Evolutionary conservation across 2,329 filamentous ascomycete species (phyloP).

Genomic region (Westerdykella sp.): DNA sequence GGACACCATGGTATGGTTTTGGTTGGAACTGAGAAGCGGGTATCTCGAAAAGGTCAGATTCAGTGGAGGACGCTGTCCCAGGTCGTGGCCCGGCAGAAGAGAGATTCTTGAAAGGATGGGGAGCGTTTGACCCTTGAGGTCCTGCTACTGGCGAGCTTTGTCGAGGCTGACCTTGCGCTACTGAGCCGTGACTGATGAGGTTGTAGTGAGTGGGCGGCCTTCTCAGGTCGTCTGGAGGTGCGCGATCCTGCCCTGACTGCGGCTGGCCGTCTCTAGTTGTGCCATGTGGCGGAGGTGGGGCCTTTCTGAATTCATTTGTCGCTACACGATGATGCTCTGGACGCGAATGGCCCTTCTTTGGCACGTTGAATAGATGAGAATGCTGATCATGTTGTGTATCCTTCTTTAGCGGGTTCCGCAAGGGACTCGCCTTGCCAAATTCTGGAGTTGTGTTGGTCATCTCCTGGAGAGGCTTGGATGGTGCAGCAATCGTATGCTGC

Average conservation of each 20-base stretch:
- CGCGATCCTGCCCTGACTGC: slow-evolving; percentile 10
- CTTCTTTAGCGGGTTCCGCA: slow-evolving; percentile 45
- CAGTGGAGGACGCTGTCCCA: slow-evolving; percentile 23
- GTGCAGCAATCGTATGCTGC: slow-evolving; percentile 19
- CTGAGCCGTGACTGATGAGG: slow-evolving; percentile 1
- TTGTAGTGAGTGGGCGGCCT: neutral
- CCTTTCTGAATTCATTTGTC: neutral
- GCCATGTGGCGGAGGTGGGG: neutral
- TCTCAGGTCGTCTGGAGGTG: slow-evolving; percentile 5
- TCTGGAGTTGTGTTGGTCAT: slow-evolving; percentile 33
- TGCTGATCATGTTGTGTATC: slow-evolving; percentile 21
- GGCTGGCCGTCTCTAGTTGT: slow-evolving; percentile 10
- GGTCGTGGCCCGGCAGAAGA: slow-evolving; percentile 17
- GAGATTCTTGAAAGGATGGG: slow-evolving; percentile 12
- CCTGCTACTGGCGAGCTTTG: slow-evolving; percentile 4
- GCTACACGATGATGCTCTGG: slow-evolving; percentile 45
- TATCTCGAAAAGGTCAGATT: slow-evolving; percentile 33
- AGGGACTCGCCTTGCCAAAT: slow-evolving; percentile 55
- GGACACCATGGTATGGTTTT: slow-evolving; percentile 32
- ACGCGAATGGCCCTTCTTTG: slow-evolving; percentile 44
- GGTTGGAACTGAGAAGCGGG: slow-evolving; percentile 29
- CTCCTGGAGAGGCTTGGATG: slow-evolving; percentile 29
- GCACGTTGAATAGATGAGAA: slow-evolving; percentile 47
- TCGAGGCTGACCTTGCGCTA: slow-evolving; percentile 1
- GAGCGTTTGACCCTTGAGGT: neutral